Evolutionary conservation across 306 rosid genomes (phyloP), one percentile per base, ranked within the genome.

Genomic region (Medicago ruthenica): DNA sequence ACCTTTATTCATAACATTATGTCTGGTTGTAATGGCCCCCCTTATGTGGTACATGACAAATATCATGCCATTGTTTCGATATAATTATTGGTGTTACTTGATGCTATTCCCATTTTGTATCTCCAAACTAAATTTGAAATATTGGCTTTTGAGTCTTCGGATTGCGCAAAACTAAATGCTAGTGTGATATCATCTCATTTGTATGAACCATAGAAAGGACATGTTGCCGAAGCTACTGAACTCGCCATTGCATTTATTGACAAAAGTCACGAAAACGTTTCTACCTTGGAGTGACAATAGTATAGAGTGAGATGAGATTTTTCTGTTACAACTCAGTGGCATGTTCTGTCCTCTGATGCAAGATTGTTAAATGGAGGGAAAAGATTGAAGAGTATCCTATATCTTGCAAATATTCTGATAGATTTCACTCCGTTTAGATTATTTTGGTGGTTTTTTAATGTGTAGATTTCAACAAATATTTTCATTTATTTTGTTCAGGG

Each of bases 401-500:
- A 20, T 58, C 71, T 34, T 39, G 12, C 31, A 37, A 51, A 70
- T 78, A 53, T 51, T 48, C 34, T 68, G 21, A 44, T 57, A 31
- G 51, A 31, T 69, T 42, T 45, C 4, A 45, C 51, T 4, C 12
- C 51, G 4, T 11, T 45, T 45, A 45, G 51, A 45, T 45, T 45
- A 45, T 12, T 45, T 12, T 45, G 51, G n/a, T 45, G n/a, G 51
- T 11, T 45, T 45, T 12, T 42, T 45, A 55, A 45, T 18, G 8
- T 57, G 59, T 34, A 60, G 12, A 68, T 61, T 42, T 48, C 71
- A 21, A 54, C 45, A 17, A 13, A 59, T 16, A 42, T 41, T 67
- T 60, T 61, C 70, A 60, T 68, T 71, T 71, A 5, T 65, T 0
- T 71, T 73, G 61, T 84, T 79, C 86, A 94, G 98, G 98, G 98